Evolutionary conservation across 306 rosid genomes (phyloP), one percentile per base, ranked within the genome.

Genomic region (Cercis canadensis): DNA sequence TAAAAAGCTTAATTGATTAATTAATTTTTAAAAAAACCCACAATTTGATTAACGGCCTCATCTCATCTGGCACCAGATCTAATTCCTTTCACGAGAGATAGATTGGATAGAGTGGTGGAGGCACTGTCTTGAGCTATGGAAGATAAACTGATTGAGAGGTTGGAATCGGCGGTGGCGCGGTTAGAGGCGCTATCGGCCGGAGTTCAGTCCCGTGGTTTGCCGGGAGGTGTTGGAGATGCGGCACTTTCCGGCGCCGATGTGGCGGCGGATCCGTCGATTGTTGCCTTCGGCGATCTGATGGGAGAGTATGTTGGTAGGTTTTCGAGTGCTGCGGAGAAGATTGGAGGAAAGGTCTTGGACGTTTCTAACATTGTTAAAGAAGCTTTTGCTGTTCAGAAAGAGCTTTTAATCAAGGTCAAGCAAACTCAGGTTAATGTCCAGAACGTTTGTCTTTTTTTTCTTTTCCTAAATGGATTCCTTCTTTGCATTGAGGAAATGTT

Each of bases 131-230:
- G 18, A 63, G 69, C 54, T 14, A 90, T 92, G 98, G 97, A 90
- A 61, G 90, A 79, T 79, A 88, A 87, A 75, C 87, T 92, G 60
- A 58, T 92, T 14, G 81, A 76, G 81, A 77, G 98, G 54, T 74
- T 92, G 72, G 98, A 92, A 80, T 90, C 96, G 74, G 96, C 96
- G 69, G 98, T 92, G 59, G 57, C 78, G 59, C 92, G 93, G 46
- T 77, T 92, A 19, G 96, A 92, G 82, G 74, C 93, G 53, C 79
- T 90, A 7, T 83, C 92, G 4, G 8, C 75, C 52, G 69, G 92
- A 36, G 41, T 69, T 47, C 70, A 31, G 2, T 4, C 72, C 11
- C 45, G 82, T 0, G 73, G 72, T 32, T 65, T 78, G 0, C 55
- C 75, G 47, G 71, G 69, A 31, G 51, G 58, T 12, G 78, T 51